Percentiles rank a stretch among this genome's conserved stretches.
phyloP scores from a whole-genome alignment of 495 filamentous ascomycete species.

The Hyaloscypha hepaticicola region DNA sequence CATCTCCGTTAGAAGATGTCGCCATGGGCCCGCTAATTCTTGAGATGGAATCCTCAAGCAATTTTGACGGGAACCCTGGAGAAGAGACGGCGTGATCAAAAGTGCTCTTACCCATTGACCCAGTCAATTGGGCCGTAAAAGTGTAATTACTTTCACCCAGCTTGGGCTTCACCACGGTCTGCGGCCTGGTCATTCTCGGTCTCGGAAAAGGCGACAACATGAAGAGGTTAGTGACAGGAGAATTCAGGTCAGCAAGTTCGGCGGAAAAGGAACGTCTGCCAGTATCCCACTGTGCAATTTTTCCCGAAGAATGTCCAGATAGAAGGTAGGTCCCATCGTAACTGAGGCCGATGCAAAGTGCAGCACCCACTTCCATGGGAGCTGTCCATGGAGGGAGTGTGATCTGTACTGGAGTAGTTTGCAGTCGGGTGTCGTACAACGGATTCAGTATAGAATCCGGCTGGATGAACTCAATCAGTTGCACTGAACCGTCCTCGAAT shows the following conservation, averaged over 20 bases:
- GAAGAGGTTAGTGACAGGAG: constrained; percentile 74
- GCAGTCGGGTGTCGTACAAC: constrained; percentile 54
- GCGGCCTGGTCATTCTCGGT: constrained; percentile 46
- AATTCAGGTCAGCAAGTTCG: constrained; percentile 65
- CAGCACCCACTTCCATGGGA: constrained; percentile 58
- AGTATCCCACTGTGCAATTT: constrained; percentile 77
- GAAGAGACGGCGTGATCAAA: constrained; percentile 15
- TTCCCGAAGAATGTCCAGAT: constrained; percentile 78
- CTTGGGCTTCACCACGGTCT: constrained; percentile 70
- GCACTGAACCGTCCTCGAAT: constrained; percentile 80
- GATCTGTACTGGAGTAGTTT: constrained; percentile 58
- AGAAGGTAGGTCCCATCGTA: constrained; percentile 81
- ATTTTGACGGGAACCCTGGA: constrained; percentile 27
- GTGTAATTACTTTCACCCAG: constrained; percentile 65
- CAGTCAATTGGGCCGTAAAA: constrained; percentile 62
- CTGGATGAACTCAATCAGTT: constrained; percentile 74
- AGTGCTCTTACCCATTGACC: constrained; percentile 28
- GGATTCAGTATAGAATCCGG: constrained; percentile 44
- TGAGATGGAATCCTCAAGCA: constrained; percentile 40
- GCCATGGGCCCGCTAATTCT: constrained; percentile 35
- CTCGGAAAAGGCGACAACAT: constrained; percentile 64
- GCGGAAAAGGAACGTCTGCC: constrained; percentile 60
- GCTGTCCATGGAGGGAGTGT: constrained; percentile 59
- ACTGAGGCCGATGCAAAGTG: constrained; percentile 62
- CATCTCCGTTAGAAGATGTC: constrained; percentile 35